These are phyloP conservation scores for Leccinum ochraceum DNA, from an alignment of 768 basidiomycete species.

Conservation along the genomic window DNA sequence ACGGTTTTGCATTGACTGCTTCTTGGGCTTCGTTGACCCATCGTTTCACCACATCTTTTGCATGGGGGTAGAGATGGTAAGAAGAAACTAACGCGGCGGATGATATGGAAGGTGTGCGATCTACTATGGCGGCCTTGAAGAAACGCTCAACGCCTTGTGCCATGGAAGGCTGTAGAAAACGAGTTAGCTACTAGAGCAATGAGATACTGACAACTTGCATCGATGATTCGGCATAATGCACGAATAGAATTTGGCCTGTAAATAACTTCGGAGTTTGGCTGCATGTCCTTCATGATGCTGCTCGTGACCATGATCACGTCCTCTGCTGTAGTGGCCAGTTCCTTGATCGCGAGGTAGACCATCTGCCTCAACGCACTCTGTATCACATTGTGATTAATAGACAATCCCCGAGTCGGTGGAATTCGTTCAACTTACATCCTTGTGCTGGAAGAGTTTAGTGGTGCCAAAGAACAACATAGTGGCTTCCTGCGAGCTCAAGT, in stretches of 20 bases:
- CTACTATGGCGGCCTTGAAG: constrained; percentile 99
- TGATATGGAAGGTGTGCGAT: constrained; percentile 92
- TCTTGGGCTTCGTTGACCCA: constrained; percentile 99
- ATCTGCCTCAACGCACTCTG: constrained; percentile 95
- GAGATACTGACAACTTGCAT: constrained; percentile 51
- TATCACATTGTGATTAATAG: constrained; percentile 9
- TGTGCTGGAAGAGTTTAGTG: constrained; percentile 98
- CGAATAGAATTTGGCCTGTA: constrained; percentile 98
- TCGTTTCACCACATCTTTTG: constrained; percentile 94
- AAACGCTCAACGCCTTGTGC: constrained; percentile 97
- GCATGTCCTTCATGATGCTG: constrained; percentile 99
- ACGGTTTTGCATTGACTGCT: constrained; percentile 87
- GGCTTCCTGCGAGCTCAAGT: constrained; percentile 92
- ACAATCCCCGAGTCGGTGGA: not conserved
- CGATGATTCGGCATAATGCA: constrained; percentile 94
- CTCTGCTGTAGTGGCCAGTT: constrained; percentile 91
- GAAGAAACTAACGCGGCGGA: constrained; percentile 96
- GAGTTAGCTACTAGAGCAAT: constrained; percentile 37
- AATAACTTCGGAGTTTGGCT: constrained; percentile 97
- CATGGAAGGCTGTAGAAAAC: constrained; percentile 84
- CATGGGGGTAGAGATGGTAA: constrained; percentile 92
- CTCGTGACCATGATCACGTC: constrained; percentile 99
- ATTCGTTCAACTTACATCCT: constrained; percentile 73
- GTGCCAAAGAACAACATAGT: constrained; percentile 98
- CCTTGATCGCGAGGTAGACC: constrained; percentile 98